phyloP scores from a whole-genome alignment of 495 filamentous ascomycete genomes.

The Rusavskia elegans region DNA sequence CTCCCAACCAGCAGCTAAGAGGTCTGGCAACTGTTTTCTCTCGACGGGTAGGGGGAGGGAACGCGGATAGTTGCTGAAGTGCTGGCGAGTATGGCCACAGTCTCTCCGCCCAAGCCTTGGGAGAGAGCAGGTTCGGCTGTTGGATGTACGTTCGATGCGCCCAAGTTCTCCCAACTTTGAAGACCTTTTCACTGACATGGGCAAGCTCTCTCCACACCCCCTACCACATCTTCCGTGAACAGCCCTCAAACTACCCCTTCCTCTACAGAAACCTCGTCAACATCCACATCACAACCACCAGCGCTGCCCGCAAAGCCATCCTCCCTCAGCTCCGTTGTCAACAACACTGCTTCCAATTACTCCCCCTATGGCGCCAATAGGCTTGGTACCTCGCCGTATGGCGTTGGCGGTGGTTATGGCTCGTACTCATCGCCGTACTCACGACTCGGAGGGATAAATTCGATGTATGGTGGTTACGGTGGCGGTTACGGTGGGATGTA shows the following conservation, averaged over 20 bases:
- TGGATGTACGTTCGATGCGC: conserved; percentile 20
- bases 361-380: conserved; percentile 51
- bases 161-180: neutral
- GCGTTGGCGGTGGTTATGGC: conserved; percentile 27
- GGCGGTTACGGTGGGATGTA: conserved; percentile 26
- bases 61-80: neutral
- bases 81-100: conserved; percentile 19
- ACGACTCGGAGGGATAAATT: conserved; percentile 44
- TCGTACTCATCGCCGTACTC: conserved; percentile 50
- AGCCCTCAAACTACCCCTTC: conserved; percentile 23
- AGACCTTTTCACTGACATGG: neutral
- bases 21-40: no score
- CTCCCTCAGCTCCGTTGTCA: conserved; percentile 52
- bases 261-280: conserved; percentile 25
- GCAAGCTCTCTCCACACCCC: conserved; percentile 7
- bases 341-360: conserved; percentile 70
- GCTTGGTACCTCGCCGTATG: conserved; percentile 32
- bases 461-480: conserved; percentile 44
- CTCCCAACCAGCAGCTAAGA: no score
- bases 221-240: conserved; percentile 9
- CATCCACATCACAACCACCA: conserved; percentile 34
- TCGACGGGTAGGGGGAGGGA: neutral
- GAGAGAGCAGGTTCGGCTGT: conserved; percentile 57
- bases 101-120: conserved; percentile 93
- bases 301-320: conserved; percentile 68